A percentile compares a stretch with the other conserved stretches of the same genome.
phyloP scores from a whole-genome alignment of 352 stramenopile species.

The Globisporangium heterothallicum region DNA sequence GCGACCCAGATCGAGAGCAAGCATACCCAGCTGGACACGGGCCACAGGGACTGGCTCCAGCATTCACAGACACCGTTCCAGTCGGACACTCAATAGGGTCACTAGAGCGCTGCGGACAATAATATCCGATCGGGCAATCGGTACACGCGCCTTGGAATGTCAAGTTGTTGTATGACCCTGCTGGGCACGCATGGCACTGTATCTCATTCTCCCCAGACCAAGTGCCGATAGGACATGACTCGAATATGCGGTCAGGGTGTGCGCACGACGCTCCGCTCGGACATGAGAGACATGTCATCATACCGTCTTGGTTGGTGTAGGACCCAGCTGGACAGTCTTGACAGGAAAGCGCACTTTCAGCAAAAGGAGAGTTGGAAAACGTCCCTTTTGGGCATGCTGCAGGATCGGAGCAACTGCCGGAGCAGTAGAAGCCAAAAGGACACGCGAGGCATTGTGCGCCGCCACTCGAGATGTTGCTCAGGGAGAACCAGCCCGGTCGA shows the following conservation, averaged over 20 bases:
- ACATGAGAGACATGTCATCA: slow-evolving; percentile 29
- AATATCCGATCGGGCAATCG: slow-evolving; percentile 41
- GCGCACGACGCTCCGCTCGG: slow-evolving; percentile 31
- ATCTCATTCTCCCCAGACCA: slow-evolving; percentile 31
- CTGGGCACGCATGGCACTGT: slow-evolving; percentile 41
- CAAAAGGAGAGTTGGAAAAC: slow-evolving; percentile 27
- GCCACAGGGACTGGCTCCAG: slow-evolving; percentile 22
- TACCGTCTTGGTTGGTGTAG: slow-evolving; percentile 31
- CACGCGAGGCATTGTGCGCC: slow-evolving; percentile 36
- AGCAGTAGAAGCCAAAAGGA: slow-evolving; percentile 41
- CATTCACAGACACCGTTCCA: slow-evolving; percentile 27
- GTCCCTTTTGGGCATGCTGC: slow-evolving; percentile 36
- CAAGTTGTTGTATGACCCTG: slow-evolving; percentile 30
- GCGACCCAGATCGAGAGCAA: slow-evolving; percentile 2
- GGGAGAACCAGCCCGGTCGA: slow-evolving; percentile 44
- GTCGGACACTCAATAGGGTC: slow-evolving; percentile 24
- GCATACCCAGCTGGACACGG: slow-evolving; percentile 34
- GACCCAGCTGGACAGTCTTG: slow-evolving; percentile 33
- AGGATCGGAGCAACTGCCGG: slow-evolving; percentile 33
- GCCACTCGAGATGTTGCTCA: slow-evolving; percentile 28
- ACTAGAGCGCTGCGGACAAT: slow-evolving; percentile 29
- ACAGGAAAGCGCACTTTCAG: slow-evolving; percentile 21
- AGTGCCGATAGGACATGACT: slow-evolving; percentile 46
- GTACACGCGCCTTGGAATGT: slow-evolving; percentile 25
- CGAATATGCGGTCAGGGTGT: slow-evolving; percentile 7